Evolutionary conservation across 1,284 basidiomycete species (phyloP).

Genomic region (Sphagnurus paluster): DNA sequence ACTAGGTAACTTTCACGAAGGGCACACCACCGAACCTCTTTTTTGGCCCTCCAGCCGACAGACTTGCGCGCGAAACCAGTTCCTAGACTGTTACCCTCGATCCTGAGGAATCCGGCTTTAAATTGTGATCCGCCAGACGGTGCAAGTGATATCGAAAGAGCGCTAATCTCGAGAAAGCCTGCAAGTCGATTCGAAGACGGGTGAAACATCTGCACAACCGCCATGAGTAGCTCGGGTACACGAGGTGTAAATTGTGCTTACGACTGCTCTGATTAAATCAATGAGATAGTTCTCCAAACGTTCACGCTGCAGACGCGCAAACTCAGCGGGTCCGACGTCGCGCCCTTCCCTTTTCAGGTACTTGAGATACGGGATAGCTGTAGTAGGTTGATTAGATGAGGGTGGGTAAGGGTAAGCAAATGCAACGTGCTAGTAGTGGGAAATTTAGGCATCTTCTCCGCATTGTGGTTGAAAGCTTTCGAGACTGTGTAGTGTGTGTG

Average conservation of each 20-base stretch:
- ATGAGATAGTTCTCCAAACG: conserved; percentile 89
- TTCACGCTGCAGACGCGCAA: conserved; percentile 80
- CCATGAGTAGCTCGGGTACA: conserved; percentile 10
- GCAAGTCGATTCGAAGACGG: conserved; percentile 91
- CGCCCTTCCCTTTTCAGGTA: conserved; percentile 64
- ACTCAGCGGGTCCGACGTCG: conserved; percentile 67
- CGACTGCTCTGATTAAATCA: conserved; percentile 86
- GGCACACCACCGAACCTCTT: conserved; percentile 88
- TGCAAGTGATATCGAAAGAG: conserved; percentile 83
- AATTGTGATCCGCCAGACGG: conserved; percentile 82
- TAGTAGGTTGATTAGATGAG: conserved; percentile 1
- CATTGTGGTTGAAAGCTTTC: conserved; percentile 71
- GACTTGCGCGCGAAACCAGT: conserved; percentile 64
- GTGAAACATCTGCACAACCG: conserved; percentile 84
- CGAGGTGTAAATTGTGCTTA: conserved; percentile 36
- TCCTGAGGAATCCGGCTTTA: conserved; percentile 86
- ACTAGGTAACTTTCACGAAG: conserved; percentile 94
- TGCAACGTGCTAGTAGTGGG: conserved; percentile 74
- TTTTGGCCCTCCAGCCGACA: conserved; percentile 66
- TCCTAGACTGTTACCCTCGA: conserved; percentile 51
- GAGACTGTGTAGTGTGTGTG: conserved; percentile 92
- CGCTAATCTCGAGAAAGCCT: conserved; percentile 94
- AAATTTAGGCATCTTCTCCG: conserved; percentile 89
- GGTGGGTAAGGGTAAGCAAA: neutral
- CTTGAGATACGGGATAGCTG: conserved; percentile 87